Conservation (phyloP, 306 rosid species). For the Bauhinia variegata region DNA sequence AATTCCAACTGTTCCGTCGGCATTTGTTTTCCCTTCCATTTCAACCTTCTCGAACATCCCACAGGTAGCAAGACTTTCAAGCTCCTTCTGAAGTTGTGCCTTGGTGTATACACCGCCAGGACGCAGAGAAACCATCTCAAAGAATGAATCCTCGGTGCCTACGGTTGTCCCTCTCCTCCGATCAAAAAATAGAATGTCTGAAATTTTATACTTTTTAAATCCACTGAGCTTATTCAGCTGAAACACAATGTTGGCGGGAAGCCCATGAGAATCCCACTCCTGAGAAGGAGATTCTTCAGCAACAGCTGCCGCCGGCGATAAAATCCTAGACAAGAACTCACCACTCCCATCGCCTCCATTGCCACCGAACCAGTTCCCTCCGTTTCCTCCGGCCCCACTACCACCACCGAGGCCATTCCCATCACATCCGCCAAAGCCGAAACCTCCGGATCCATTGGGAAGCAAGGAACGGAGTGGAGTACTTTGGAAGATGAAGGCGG, state of each 20-base stretch:
- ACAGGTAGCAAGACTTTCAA: conserved; percentile 74
- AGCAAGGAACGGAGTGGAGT: conserved; percentile 28
- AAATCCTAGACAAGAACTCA: conserved; percentile 63
- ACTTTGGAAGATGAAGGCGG: conserved; percentile 51
- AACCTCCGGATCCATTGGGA: conserved; percentile 27
- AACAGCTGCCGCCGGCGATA: conserved; percentile 52
- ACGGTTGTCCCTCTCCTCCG: conserved; percentile 53
- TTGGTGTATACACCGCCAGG: conserved; percentile 82
- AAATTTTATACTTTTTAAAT: conserved; percentile 81
- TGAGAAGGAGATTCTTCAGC: conserved; percentile 71
- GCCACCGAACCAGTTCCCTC: conserved; percentile 51
- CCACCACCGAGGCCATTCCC: conserved; percentile 28
- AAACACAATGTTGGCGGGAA: conserved; percentile 82
- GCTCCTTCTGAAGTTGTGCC: conserved; percentile 88
- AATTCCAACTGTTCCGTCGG: conserved; percentile 72
- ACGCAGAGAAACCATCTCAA: conserved; percentile 83
- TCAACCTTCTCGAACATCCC: conserved; percentile 99
- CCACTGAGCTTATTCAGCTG: conserved; percentile 84
- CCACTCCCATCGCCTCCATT: conserved; percentile 41
- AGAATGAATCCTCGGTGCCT: conserved; percentile 83
- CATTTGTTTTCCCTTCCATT: conserved; percentile 84
- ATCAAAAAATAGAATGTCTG: conserved; percentile 80
- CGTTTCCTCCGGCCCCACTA: conserved; percentile 36
- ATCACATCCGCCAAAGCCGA: conserved; percentile 13
- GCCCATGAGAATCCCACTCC: conserved; percentile 88